These are phyloP conservation scores for Persicaria tinctoria DNA, from an alignment of 148 eudicot genomes.

Conservation along the genomic window DNA sequence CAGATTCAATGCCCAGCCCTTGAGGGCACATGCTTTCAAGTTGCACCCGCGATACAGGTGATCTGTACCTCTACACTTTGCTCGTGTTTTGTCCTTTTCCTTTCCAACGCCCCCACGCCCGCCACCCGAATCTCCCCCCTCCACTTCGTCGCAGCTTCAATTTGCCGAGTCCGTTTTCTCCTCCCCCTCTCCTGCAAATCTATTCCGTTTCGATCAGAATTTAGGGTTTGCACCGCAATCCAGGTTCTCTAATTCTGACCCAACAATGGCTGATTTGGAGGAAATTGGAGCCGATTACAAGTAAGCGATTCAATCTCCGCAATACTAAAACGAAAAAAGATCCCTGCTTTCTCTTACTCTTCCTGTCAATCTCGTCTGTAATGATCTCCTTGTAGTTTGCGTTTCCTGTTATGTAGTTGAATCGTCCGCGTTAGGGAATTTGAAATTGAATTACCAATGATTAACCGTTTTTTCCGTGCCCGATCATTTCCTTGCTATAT, in stretches of 20 bases:
- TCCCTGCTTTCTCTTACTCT: neutral
- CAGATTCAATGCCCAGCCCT: conserved; percentile 2
- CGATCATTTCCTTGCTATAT: neutral
- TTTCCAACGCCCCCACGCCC: conserved; percentile 4
- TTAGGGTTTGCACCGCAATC: no score
- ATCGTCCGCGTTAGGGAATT: neutral
- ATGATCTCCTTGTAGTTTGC: neutral
- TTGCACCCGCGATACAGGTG: conserved; percentile 11
- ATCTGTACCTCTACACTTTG: neutral
- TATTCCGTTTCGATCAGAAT: neutral
- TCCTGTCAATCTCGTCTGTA: neutral
- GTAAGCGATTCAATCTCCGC: conserved; percentile 10
- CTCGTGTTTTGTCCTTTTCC: neutral
- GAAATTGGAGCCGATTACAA: conserved; percentile 29
- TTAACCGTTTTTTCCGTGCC: neutral
- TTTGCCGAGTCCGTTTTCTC: neutral
- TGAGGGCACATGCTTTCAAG: neutral
- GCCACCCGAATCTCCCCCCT: neutral
- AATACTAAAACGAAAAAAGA: neutral
- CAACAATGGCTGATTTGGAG: conserved; percentile 20
- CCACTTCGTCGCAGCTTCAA: neutral
- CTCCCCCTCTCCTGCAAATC: neutral
- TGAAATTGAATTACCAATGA: neutral
- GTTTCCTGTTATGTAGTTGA: neutral
- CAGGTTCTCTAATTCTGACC: neutral